Conservation (phyloP, 495 filamentous ascomycete species). For the Ascobolus immersus region DNA sequence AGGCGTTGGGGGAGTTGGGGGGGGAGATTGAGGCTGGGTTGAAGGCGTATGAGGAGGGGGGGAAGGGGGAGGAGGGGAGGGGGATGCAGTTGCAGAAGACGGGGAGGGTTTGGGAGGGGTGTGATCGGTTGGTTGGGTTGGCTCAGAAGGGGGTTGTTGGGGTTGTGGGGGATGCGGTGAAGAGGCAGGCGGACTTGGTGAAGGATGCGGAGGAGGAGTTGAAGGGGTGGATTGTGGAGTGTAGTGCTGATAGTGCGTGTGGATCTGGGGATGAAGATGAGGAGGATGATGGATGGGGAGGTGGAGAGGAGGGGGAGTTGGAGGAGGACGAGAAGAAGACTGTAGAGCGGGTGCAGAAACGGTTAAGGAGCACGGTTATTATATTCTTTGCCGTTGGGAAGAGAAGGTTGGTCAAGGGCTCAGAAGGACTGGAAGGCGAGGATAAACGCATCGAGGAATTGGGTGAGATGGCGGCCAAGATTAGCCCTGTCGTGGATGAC, state of each 20-base stretch:
- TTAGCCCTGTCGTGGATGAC: no score
- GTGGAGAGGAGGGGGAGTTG: background rate
- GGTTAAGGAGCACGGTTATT: background rate
- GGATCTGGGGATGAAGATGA: background rate
- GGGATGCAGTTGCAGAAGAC: background rate
- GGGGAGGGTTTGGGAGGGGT: background rate
- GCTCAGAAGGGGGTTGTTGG: background rate
- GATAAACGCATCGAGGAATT: no score
- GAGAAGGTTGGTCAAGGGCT: no score
- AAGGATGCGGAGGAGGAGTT: constrained; percentile 8
- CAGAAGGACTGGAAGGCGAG: no score
- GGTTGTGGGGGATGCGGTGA: background rate
- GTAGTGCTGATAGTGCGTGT: background rate
- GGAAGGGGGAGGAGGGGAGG: constrained; percentile 11
- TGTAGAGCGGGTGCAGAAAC: background rate
- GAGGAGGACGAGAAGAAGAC: background rate
- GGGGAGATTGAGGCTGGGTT: no score
- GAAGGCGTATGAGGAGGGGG: constrained; percentile 9
- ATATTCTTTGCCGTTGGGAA: background rate
- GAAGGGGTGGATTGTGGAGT: background rate
- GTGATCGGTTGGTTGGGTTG: background rate
- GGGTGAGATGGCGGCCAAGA: no score
- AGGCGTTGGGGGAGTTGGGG: no score
- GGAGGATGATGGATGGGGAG: background rate
- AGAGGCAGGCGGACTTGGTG: constrained; percentile 9